Evolutionary conservation across 2,329 filamentous ascomycete genomes (phyloP).

Genomic region (Epichloe glyceriae): DNA sequence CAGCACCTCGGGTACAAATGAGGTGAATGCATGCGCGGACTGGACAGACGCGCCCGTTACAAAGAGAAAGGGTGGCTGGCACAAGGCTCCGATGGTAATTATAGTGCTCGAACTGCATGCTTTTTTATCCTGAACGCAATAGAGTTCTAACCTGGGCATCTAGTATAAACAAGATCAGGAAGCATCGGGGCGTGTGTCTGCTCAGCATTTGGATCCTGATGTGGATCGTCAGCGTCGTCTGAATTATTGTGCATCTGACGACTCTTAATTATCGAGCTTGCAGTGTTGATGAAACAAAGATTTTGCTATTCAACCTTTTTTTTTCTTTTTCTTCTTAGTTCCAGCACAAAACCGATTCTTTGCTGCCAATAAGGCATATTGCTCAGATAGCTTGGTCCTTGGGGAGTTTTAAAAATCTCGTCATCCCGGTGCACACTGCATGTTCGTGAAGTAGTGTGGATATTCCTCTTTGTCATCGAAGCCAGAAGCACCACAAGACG

Average conservation of each 20-base stretch:
- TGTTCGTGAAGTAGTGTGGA: no score
- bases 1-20: neutral
- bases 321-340: no score
- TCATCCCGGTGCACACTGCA: no score
- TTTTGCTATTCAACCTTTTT: neutral
- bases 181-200: neutral
- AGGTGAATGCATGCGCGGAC: neutral
- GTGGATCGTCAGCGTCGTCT: conserved; percentile 9
- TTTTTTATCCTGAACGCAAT: neutral
- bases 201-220: conserved; percentile 7
- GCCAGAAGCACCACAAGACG: no score
- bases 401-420: no score
- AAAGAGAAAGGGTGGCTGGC: conserved; percentile 12
- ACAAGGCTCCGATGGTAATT: conserved; percentile 8
- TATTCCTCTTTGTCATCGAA: no score
- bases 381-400: no score
- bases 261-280: conserved; percentile 8
- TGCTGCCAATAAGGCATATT: no score
- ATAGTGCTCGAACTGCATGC: conserved; percentile 1
- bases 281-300: neutral
- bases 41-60: neutral
- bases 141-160: neutral
- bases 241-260: conserved; percentile 13
- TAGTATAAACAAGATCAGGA: neutral
- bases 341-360: neutral